These are phyloP conservation scores for Thielaviopsis punctulata DNA, from an alignment of 2,329 filamentous ascomycete species.

Conservation along the genomic window DNA sequence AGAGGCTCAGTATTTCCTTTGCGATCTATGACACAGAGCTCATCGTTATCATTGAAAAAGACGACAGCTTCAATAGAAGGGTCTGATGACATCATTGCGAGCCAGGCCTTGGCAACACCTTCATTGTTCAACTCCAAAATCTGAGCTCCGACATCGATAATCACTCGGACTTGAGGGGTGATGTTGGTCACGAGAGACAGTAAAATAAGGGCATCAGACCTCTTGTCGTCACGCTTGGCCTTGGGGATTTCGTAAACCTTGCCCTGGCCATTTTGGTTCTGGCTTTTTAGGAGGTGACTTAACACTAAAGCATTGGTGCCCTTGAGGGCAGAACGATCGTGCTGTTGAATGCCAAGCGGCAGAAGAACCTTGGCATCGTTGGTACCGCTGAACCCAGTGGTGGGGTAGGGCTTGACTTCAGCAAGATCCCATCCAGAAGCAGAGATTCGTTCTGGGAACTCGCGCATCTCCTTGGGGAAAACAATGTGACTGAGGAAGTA, in stretches of 20 bases:
- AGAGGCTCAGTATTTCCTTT: slow-evolving; percentile 30
- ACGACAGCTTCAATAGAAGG: slow-evolving; percentile 23
- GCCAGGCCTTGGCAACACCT: slow-evolving; percentile 35
- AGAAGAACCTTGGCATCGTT: slow-evolving; percentile 44
- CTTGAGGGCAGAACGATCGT: slow-evolving; percentile 33
- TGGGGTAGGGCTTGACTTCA: slow-evolving; percentile 26
- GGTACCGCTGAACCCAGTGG: slow-evolving; percentile 54
- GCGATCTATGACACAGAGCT: slow-evolving; percentile 35
- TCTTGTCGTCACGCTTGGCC: background rate
- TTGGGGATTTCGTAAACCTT: slow-evolving; percentile 19
- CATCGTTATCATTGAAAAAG: slow-evolving; percentile 39
- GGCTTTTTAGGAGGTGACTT: slow-evolving; percentile 25
- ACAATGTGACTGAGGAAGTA: slow-evolving; percentile 43
- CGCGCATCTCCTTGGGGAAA: slow-evolving; percentile 43
- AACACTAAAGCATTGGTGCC: slow-evolving; percentile 55
- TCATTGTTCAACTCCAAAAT: slow-evolving; percentile 46
- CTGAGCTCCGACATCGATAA: slow-evolving; percentile 56
- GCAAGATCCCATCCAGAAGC: slow-evolving; percentile 53
- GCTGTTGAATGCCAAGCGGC: slow-evolving; percentile 36
- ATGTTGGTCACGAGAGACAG: slow-evolving; percentile 27
- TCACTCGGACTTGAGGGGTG: slow-evolving; percentile 30
- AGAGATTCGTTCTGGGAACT: slow-evolving; percentile 46
- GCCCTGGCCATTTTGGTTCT: slow-evolving; percentile 32
- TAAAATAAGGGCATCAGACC: slow-evolving; percentile 24
- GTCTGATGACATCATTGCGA: slow-evolving; percentile 19